Conservation (phyloP, 345 rosid genomes). For the Gossypium bickii region DNA sequence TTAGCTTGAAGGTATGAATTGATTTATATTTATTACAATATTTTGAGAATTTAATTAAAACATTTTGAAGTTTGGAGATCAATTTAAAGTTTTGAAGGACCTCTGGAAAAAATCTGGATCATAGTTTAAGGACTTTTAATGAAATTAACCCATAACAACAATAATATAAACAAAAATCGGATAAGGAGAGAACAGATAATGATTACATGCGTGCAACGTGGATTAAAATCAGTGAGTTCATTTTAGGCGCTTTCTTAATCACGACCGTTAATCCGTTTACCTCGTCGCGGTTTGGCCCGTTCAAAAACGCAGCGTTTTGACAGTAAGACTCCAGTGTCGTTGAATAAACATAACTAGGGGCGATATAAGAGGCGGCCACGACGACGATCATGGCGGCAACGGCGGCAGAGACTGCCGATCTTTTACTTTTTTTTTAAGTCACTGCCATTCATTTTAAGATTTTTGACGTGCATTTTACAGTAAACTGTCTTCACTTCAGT, state of each 20-base stretch:
- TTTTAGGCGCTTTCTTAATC: neutral
- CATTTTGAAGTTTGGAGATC: no score
- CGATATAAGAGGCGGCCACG: constrained; percentile 1
- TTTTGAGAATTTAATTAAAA: no score
- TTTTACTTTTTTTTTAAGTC: constrained; percentile 6
- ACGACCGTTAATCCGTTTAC: neutral
- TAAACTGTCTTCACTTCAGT: neutral
- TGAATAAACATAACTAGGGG: neutral
- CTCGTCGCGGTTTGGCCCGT: neutral
- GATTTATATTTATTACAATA: no score
- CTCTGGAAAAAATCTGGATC: no score
- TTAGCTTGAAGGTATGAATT: no score
- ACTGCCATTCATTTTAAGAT: neutral
- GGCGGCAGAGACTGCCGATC: neutral
- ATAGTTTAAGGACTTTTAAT: no score
- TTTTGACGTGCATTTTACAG: no score
- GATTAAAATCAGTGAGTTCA: neutral
- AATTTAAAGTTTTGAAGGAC: no score
- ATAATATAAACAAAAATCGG: neutral
- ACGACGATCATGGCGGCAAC: neutral
- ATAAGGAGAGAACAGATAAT: neutral
- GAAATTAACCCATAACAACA: no score
- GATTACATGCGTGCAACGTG: constrained; percentile 13
- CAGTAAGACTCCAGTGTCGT: neutral
- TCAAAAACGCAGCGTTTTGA: neutral